A percentile compares a stretch with the other conserved stretches of the same genome.
Conservation (phyloP, 2,329 filamentous ascomycete species). For the Paraphaeosphaeria minitans region DNA sequence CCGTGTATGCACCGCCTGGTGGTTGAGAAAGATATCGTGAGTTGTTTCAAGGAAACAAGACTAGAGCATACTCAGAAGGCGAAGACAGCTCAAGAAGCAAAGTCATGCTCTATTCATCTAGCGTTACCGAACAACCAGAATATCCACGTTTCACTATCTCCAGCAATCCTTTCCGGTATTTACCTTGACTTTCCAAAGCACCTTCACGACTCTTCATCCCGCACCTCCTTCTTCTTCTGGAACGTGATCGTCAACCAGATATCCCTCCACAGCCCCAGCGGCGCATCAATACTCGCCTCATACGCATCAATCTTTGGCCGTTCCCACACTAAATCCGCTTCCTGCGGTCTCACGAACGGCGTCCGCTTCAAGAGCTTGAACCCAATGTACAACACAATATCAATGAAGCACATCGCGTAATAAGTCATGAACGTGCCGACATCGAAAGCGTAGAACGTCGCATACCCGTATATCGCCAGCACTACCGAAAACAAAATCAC, state of each 20-base stretch:
- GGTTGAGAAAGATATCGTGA: too few relatives aligned
- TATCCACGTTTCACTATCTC: not conserved
- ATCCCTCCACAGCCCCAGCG: conserved; percentile 23
- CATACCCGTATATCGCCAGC: conserved; percentile 16
- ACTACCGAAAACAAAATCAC: conserved; percentile 11
- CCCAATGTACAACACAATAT: conserved; percentile 52
- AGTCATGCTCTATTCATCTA: not conserved
- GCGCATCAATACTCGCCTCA: conserved; percentile 18
- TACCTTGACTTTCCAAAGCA: not conserved
- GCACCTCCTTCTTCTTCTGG: conserved; percentile 9
- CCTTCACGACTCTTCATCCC: not conserved
- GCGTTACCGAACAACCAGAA: not conserved
- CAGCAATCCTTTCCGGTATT: not conserved
- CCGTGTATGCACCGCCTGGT: too few relatives aligned
- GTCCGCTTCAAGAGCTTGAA: conserved; percentile 68
- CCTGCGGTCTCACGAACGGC: conserved; percentile 46
- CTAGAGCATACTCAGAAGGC: too few relatives aligned
- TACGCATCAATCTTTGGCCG: conserved; percentile 49
- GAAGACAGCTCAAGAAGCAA: too few relatives aligned
- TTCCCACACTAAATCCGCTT: conserved; percentile 51
- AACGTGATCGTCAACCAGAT: conserved; percentile 14
- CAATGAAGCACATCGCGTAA: conserved; percentile 27
- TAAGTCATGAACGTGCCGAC: conserved; percentile 54
- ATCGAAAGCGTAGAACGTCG: conserved; percentile 18
- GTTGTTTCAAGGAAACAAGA: too few relatives aligned